Evolutionary conservation across 2,329 filamentous ascomycete genomes (phyloP), one percentile per base, ranked within the genome.

Genomic region (Teratosphaeria nubilosa): DNA sequence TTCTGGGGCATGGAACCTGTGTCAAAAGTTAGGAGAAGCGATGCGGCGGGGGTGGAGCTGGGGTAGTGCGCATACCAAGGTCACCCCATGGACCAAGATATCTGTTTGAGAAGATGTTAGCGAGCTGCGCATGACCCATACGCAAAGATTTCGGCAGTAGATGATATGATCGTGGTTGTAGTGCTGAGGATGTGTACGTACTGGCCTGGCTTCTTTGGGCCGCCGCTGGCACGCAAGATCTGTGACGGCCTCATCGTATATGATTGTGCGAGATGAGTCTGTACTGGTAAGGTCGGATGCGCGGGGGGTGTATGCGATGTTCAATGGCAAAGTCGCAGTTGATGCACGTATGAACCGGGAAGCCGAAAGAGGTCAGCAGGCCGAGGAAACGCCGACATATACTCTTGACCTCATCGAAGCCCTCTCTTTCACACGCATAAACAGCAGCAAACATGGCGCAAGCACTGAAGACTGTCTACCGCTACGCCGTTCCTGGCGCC

Each of bases 401-500:
- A 48, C n/a, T 22, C 41, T 48, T 48, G 20, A 20, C 41, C 41
- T 48, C 41, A 22, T 48, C 41, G 41, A 22, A 48, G 41, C 41
- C 22, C 41, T 48, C n/a, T 11, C 14, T 30, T 22, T 30, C 22
- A 1, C 30, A 16, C 51, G 27, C 51, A 59, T 45, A 57, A 59
- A 9, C 3, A 48, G 9, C 20, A 22, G 9, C 34, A 58, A 65
- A 22, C 53, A 73, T 71, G 68, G 68, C 66, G 25, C 79, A 81
- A 70, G 75, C 77, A 53, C 80, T 90, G 65, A 80, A 80, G 69
- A 73, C 78, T 64, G 73, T 87, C 70, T 89, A 86, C 77, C 80
- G 80, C 67, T 80, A 80, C 73, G 88, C 88, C 63, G 77, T 96
- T 56, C 91, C 92, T 53, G 80, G 83, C 58, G 84, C 88, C 60